phyloP scores from a whole-genome alignment of 805 yeast species.

The Saturnispora sanitii region DNA sequence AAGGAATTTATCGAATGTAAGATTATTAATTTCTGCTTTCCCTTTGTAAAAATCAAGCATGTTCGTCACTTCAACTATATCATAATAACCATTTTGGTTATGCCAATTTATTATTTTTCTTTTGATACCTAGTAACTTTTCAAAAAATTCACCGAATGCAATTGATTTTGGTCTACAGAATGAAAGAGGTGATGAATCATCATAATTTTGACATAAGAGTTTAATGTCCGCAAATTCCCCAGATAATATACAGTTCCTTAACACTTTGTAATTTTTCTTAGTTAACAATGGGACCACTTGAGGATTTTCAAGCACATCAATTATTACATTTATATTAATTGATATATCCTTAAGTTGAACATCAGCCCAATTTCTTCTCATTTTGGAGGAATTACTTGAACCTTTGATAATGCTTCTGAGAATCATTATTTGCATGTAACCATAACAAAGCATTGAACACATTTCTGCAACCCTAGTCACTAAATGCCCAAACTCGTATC shows the following conservation, averaged over 20 bases:
- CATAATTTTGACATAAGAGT: too few relatives aligned
- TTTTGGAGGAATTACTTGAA: background rate
- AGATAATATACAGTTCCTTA: too few relatives aligned
- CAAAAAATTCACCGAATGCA: background rate
- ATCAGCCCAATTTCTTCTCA: background rate
- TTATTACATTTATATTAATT: background rate
- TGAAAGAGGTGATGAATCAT: too few relatives aligned
- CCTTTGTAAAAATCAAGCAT: background rate
- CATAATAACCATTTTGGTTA: background rate
- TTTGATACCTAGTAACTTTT: background rate
- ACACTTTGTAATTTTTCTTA: too few relatives aligned
- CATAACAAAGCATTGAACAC: background rate
- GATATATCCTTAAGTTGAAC: background rate
- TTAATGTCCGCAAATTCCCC: too few relatives aligned
- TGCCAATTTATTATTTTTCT: background rate
- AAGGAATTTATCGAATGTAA: background rate
- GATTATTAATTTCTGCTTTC: background rate
- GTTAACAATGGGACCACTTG: too few relatives aligned
- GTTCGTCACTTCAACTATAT: slow-evolving; percentile 3
- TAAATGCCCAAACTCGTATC: background rate
- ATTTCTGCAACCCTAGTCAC: background rate
- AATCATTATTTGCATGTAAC: background rate
- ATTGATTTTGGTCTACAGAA: background rate
- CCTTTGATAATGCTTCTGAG: background rate
- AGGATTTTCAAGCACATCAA: too few relatives aligned